Conservation (phyloP, 148 eudicot species). For the Pharnaceum exiguum region DNA sequence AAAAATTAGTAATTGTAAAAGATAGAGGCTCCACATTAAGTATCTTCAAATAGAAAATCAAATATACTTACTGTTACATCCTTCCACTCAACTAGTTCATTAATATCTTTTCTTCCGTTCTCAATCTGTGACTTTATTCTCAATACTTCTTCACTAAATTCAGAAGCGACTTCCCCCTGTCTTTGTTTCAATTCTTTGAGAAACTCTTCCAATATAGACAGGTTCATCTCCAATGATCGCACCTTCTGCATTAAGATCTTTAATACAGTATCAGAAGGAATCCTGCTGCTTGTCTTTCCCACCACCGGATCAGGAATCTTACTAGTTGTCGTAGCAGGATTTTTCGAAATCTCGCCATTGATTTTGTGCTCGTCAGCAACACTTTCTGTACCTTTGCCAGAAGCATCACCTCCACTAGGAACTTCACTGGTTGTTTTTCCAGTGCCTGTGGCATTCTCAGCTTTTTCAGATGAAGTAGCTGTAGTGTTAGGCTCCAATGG, state of each 20-base stretch:
- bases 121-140: conserved; percentile 45
- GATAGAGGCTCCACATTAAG: neutral
- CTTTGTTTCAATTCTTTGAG: conserved; percentile 60
- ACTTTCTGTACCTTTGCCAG: conserved; percentile 34
- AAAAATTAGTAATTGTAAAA: conserved; percentile 1
- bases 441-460: conserved; percentile 29
- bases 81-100: conserved; percentile 67
- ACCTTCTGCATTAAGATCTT: conserved; percentile 89
- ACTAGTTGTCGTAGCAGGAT: conserved; percentile 21
- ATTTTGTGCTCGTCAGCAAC: conserved; percentile 30
- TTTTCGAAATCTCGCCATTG: conserved; percentile 29
- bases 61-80: conserved; percentile 41
- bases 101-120: conserved; percentile 45
- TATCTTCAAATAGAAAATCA: neutral
- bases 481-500: conserved; percentile 40
- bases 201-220: conserved; percentile 73
- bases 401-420: conserved; percentile 24
- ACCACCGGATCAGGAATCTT: conserved; percentile 42
- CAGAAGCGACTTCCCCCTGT: conserved; percentile 60
- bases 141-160: conserved; percentile 53
- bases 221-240: conserved; percentile 68
- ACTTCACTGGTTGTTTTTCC: conserved; percentile 30
- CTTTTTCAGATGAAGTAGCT: conserved; percentile 19
- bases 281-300: conserved; percentile 53
- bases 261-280: conserved; percentile 70